These are phyloP conservation scores for Raffaelea arxii DNA, from an alignment of 2,329 filamentous ascomycete species.

Conservation along the genomic window DNA sequence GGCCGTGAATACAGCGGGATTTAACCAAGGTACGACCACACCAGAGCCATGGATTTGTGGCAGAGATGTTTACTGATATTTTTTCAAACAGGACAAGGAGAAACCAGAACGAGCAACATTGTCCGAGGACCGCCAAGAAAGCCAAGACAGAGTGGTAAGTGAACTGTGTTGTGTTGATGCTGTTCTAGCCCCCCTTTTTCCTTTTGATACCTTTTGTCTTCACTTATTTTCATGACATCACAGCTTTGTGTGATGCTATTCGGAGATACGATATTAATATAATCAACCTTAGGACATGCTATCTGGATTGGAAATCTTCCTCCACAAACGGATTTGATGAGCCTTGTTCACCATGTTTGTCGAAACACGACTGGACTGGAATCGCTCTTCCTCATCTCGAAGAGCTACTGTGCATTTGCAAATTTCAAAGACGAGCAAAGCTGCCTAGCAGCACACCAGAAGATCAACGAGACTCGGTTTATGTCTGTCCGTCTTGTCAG, in stretches of 20 bases:
- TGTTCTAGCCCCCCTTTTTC: no score
- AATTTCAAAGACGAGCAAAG: constrained; percentile 79
- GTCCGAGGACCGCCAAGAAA: constrained; percentile 46
- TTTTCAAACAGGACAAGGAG: neutral
- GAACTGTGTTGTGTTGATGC: neutral
- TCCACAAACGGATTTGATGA: constrained; percentile 69
- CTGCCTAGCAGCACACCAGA: constrained; percentile 66
- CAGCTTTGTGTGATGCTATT: constrained; percentile 12
- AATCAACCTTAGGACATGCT: constrained; percentile 54
- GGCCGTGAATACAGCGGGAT: no score
- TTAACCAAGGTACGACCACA: no score
- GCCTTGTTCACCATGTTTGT: constrained; percentile 84
- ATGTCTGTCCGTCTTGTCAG: constrained; percentile 79
- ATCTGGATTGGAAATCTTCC: constrained; percentile 95
- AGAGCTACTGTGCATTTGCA: constrained; percentile 95
- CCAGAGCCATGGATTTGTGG: no score
- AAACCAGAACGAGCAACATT: constrained; percentile 12
- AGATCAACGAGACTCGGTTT: constrained; percentile 86
- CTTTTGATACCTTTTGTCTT: constrained; percentile 1
- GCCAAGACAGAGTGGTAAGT: constrained; percentile 52
- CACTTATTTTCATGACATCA: constrained; percentile 9
- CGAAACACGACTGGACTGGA: constrained; percentile 69
- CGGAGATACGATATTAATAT: constrained; percentile 8
- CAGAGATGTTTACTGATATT: constrained; percentile 3
- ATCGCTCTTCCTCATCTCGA: constrained; percentile 87